Conservation (phyloP, 495 filamentous ascomycete genomes). For the Thermothielavioides terrestris region DNA sequence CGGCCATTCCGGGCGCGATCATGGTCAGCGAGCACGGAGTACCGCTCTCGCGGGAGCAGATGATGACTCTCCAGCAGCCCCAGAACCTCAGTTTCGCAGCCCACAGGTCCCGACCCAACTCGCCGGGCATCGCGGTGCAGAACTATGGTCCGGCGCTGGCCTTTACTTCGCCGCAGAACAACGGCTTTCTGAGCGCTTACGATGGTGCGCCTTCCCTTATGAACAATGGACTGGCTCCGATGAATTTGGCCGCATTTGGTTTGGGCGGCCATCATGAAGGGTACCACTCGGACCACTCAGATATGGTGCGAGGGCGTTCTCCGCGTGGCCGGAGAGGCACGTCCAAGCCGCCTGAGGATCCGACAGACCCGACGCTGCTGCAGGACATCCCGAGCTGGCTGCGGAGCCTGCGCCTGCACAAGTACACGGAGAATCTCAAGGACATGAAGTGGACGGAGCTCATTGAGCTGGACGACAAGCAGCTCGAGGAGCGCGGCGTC, state of each 20-base stretch:
- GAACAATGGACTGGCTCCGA: conserved; percentile 60
- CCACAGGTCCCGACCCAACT: conserved; percentile 83
- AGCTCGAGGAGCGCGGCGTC: conserved; percentile 84
- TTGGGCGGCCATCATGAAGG: conserved; percentile 59
- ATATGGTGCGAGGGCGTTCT: conserved; percentile 79
- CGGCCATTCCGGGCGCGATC: conserved; percentile 53
- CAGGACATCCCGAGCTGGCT: conserved; percentile 96
- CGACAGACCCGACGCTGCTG: conserved; percentile 80
- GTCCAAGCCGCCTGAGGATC: conserved; percentile 96
- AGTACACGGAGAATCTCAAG: conserved; percentile 97
- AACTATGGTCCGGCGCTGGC: conserved; percentile 55
- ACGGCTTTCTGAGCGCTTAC: conserved; percentile 88
- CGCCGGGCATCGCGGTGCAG: conserved; percentile 82
- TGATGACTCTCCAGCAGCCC: conserved; percentile 54
- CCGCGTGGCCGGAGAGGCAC: conserved; percentile 88
- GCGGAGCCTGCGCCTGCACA: conserved; percentile 88
- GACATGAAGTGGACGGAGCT: conserved; percentile 95
- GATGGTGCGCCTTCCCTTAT: conserved; percentile 65
- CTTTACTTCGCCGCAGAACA: conserved; percentile 88
- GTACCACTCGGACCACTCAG: conserved; percentile 91
- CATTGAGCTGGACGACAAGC: conserved; percentile 85
- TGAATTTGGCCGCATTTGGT: conserved; percentile 71
- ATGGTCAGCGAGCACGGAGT: conserved; percentile 93
- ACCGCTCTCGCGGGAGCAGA: conserved; percentile 72
- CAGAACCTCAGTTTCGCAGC: conserved; percentile 70